Percentiles rank a stretch among this genome's conserved stretches.
Evolutionary conservation across 257 asterid genomes (phyloP).

Genomic region (Avicennia marina): DNA sequence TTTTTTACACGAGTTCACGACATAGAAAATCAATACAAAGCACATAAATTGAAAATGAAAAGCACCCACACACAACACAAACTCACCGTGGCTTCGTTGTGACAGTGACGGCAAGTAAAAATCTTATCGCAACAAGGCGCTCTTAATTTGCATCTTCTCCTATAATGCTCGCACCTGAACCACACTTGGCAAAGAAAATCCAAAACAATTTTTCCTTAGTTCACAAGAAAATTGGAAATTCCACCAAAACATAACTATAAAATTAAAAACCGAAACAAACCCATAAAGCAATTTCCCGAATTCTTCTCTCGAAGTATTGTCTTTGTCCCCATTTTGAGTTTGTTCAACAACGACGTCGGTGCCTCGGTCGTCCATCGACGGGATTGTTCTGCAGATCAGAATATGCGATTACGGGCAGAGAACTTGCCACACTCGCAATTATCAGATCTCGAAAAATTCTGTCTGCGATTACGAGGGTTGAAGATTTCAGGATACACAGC

Average conservation of each 20-base stretch:
- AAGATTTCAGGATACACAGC: too few species aligned
- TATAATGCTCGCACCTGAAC: slow-evolving; percentile 76
- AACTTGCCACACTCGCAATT: too few species aligned
- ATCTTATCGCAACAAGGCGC: slow-evolving; percentile 82
- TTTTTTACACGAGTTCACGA: slow-evolving; percentile 3
- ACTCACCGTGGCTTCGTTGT: slow-evolving; percentile 72
- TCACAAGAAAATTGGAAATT: not conserved
- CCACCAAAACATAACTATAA: not conserved
- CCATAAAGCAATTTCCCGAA: slow-evolving; percentile 62
- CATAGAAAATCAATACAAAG: not conserved
- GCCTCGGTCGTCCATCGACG: too few species aligned
- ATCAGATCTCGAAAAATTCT: too few species aligned
- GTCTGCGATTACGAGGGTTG: too few species aligned
- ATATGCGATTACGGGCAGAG: too few species aligned
- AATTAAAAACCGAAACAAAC: slow-evolving; percentile 22
- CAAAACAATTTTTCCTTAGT: not conserved
- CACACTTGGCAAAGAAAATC: not conserved
- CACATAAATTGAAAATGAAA: not conserved
- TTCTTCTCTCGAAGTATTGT: slow-evolving; percentile 32
- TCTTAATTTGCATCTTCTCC: slow-evolving; percentile 75
- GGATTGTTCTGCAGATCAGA: too few species aligned
- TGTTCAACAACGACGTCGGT: too few species aligned
- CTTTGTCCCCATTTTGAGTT: slow-evolving; percentile 18
- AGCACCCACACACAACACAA: not conserved
- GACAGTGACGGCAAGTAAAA: slow-evolving; percentile 92